Base-by-base conservation (phyloP, 2,329 filamentous ascomycete genomes). In the Arthroderma sp. region DNA sequence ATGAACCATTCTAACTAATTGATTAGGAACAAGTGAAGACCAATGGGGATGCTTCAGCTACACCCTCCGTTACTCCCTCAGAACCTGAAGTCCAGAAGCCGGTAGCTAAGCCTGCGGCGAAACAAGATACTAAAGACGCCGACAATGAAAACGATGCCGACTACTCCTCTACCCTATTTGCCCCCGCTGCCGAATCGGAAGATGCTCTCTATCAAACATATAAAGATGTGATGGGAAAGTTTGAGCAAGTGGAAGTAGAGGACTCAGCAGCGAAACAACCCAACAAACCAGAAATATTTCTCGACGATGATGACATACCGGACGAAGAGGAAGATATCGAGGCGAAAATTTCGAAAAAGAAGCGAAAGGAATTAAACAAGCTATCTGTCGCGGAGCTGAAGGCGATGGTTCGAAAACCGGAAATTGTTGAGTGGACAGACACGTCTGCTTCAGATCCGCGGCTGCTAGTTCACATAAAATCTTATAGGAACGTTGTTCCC, bases 371-470 rank as follows among this genome's bases (percentile, higher is more conserved):
- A 66, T 73, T 87, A 60, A 93, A 83, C 67, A 94, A 93, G 64
- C 72, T 96, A 30, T 94, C 89, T 5, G 85, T 98, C 48, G 91
- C 91, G 40, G 87, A 96, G 65, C 75, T 98, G 51, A 98, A 98
- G 67, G 85, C 89, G 4, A 69, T 94, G 45, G 91, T 95, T 48
- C 77, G 74, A 55, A 89, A 88, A 54, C 91, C 91, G 2, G 91
- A 98, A 63, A 78, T 94, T 6, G 89, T 98, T 4, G 91, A 98
- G 58, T 96, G 91, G 91, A 91, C 93, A 44, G 91, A 98, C 60
- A 85, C 85, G 8, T 93, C 86, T 10, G 88, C 91, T 0, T 79
- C 84, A 28, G 88, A 98, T 60, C 91, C 91, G 9, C 78, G 82
- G 45, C 70, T 96, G 37, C 75, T 98, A 7, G 85, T 96, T 28